Conservation (phyloP, 2,329 filamentous ascomycete species). For the Tympanopsis confertula region DNA sequence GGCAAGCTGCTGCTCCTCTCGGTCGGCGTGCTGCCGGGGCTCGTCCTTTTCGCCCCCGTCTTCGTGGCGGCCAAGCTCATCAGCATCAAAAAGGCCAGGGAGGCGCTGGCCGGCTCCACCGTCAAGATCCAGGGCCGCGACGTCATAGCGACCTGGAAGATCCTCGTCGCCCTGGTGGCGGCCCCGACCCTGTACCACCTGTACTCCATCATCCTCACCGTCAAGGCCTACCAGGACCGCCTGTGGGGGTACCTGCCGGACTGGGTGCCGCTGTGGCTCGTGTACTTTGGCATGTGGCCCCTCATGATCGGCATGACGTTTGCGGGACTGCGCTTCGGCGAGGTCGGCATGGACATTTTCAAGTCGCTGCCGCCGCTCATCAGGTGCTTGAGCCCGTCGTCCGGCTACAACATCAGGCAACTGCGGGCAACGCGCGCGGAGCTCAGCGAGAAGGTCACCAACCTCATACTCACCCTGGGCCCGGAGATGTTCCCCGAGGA, state of each 20-base stretch:
- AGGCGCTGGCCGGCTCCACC: conserved; percentile 72
- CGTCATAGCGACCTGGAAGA: conserved; percentile 89
- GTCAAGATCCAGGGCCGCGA: conserved; percentile 83
- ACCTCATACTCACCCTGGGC: conserved; percentile 86
- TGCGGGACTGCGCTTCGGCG: conserved; percentile 83
- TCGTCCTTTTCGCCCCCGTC: conserved; percentile 76
- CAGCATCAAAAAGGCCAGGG: conserved; percentile 68
- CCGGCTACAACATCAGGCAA: conserved; percentile 71
- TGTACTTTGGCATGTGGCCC: conserved; percentile 64
- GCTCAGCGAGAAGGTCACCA: conserved; percentile 72
- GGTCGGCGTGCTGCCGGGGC: conserved; percentile 72
- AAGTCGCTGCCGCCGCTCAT: conserved; percentile 85
- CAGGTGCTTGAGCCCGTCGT: conserved; percentile 72
- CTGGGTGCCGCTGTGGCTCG: conserved; percentile 68
- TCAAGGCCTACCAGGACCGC: conserved; percentile 71
- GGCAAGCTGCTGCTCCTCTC: conserved; percentile 66
- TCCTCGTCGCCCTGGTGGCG: conserved; percentile 72
- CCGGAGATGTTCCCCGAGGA: conserved; percentile 98
- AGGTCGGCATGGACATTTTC: conserved; percentile 97
- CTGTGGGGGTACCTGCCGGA: conserved; percentile 71
- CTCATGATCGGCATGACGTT: conserved; percentile 84
- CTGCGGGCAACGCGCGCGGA: conserved; percentile 62
- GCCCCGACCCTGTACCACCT: conserved; percentile 73
- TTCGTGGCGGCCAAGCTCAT: conserved; percentile 77
- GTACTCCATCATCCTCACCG: conserved; percentile 64